phyloP scores from a whole-genome alignment of 2,329 filamentous ascomycete species.

The Dendryphion nanum region DNA sequence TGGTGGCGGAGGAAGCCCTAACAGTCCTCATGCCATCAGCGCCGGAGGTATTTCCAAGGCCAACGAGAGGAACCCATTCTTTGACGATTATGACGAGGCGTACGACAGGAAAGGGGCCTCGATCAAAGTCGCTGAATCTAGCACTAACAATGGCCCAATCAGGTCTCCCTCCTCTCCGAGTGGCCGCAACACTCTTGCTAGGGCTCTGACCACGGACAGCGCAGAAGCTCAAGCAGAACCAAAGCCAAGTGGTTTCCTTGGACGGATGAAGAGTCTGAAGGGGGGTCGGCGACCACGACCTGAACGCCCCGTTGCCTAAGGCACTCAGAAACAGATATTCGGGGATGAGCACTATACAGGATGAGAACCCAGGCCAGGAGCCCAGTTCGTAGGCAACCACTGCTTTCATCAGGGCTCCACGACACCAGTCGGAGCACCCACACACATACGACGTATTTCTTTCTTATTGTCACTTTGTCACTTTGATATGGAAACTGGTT shows the following conservation, averaged over 20 bases:
- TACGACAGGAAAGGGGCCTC: conserved; percentile 63
- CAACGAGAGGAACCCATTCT: conserved; percentile 71
- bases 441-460: conserved; percentile 8
- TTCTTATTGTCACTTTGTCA: conserved; percentile 16
- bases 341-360: no score
- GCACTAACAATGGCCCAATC: conserved; percentile 13
- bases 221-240: conserved; percentile 20
- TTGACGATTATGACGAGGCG: conserved; percentile 71
- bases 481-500: conserved; percentile 4
- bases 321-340: not conserved
- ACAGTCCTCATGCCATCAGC: conserved; percentile 30
- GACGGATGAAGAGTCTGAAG: conserved; percentile 40
- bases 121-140: conserved; percentile 51
- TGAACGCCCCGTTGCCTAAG: conserved; percentile 32
- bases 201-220: conserved; percentile 34
- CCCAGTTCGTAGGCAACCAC: no score
- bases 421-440: no score
- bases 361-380: no score
- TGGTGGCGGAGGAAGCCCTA: conserved; percentile 19
- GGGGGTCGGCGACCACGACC: conserved; percentile 33
- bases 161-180: conserved; percentile 27
- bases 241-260: conserved; percentile 35
- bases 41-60: conserved; percentile 43
- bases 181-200: conserved; percentile 27
- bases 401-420: no score